Conservation (phyloP, 768 basidiomycete genomes). For the Mrakia hoshinonis region DNA sequence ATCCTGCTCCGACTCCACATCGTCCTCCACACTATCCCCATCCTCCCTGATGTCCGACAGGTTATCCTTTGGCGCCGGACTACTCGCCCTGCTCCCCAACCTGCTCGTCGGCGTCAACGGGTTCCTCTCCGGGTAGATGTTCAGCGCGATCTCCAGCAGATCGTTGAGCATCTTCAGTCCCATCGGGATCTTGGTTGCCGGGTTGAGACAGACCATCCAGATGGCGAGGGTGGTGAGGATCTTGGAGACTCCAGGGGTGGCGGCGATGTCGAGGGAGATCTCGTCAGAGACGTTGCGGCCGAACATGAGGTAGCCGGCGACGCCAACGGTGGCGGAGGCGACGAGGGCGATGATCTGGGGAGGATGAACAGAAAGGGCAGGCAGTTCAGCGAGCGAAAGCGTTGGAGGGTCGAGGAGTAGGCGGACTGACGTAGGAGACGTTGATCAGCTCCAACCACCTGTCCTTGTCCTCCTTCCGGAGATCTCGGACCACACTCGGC, state of each 20-base stretch:
- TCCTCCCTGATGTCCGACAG: background rate
- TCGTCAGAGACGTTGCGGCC: conserved; percentile 53
- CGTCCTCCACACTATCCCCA: background rate
- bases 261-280: conserved; percentile 75
- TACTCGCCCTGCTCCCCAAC: conserved; percentile 29
- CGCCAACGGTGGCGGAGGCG: conserved; percentile 56
- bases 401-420: background rate
- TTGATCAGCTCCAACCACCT: conserved; percentile 50
- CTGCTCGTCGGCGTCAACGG: conserved; percentile 31
- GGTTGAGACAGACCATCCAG: conserved; percentile 52
- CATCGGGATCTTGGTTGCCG: conserved; percentile 50
- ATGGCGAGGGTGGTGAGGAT: conserved; percentile 63
- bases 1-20: conserved; percentile 2
- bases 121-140: conserved; percentile 47
- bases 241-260: conserved; percentile 43
- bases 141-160: conserved; percentile 69
- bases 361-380: conserved; percentile 27
- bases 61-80: conserved; percentile 35
- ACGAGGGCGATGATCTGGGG: conserved; percentile 57
- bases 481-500: conserved; percentile 57
- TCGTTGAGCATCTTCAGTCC: conserved; percentile 24
- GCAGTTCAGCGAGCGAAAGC: background rate
- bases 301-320: conserved; percentile 86
- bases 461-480: conserved; percentile 62
- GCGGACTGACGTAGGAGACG: conserved; percentile 52